These are phyloP conservation scores for Xylariaceae sp. DNA, from an alignment of 2,329 filamentous ascomycete species.

Conservation along the genomic window DNA sequence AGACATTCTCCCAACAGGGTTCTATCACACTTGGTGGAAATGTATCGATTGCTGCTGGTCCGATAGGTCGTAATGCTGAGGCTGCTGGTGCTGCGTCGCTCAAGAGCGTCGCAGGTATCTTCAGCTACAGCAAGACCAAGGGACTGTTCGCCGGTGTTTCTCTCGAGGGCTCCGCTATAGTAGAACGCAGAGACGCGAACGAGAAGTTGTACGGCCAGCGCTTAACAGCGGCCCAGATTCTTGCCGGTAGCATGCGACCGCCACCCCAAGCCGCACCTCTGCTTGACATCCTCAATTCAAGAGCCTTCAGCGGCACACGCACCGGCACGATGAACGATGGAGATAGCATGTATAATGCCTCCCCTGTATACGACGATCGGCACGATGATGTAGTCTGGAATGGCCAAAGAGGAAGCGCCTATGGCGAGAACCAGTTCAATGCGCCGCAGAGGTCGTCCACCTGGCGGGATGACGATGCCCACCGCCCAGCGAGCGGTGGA, in stretches of 20 bases:
- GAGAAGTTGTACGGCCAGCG: constrained; percentile 89
- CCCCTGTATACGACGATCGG: constrained; percentile 79
- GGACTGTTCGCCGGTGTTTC: constrained; percentile 94
- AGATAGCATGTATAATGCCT: constrained; percentile 80
- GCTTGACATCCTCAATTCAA: constrained; percentile 78
- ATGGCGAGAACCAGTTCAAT: constrained; percentile 35
- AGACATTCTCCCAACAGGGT: constrained; percentile 88
- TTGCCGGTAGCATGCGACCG: constrained; percentile 71
- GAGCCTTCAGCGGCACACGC: constrained; percentile 70
- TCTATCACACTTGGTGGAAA: constrained; percentile 93
- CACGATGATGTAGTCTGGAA: constrained; percentile 86
- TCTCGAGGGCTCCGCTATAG: constrained; percentile 85
- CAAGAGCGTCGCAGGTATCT: constrained; percentile 84
- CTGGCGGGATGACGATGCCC: constrained; percentile 74
- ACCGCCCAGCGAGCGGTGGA: constrained; percentile 47
- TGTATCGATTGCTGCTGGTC: constrained; percentile 90
- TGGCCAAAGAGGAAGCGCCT: constrained; percentile 65
- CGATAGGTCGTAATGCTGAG: constrained; percentile 90
- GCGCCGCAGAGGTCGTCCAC: constrained; percentile 60
- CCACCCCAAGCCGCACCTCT: constrained; percentile 81
- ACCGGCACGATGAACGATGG: constrained; percentile 47
- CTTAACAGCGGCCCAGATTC: constrained; percentile 75
- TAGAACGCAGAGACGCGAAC: constrained; percentile 94
- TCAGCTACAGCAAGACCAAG: constrained; percentile 97
- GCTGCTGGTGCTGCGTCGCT: constrained; percentile 90